Evolutionary conservation across 441 rosid genomes (phyloP), one percentile per base, ranked within the genome.

Genomic region (Croton setiger): DNA sequence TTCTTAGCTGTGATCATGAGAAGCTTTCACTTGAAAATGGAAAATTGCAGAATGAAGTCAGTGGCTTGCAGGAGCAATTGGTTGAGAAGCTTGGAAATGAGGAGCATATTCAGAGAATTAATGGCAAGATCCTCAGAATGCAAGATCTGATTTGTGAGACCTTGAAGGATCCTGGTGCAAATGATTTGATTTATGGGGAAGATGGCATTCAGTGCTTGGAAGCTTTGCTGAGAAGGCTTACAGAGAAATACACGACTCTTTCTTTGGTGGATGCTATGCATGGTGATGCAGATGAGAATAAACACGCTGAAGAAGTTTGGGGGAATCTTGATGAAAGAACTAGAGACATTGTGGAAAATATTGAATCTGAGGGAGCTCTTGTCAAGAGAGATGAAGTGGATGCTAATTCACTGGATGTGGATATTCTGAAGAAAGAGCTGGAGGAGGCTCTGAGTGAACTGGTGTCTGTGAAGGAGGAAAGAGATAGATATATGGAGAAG

Each of bases 341-440:
- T 55, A 72, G 66, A 20, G 74, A 52, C 43, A n/a, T 35, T n/a
- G 7, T 33, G 43, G 71, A 77, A 48, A 35, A 74, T 68, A 76
- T 63, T 54, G 77, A 76, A 75, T 73, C 77, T 49, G 82, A 79
- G 65, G 75, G 74, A 68, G 68, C 69, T 68, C 53, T 74, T 66
- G 66, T 72, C 80, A 77, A 74, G 77, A 84, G 80, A 78, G 89
- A 83, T 75, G 72, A 75, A 53, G 60, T 73, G 70, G 82, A 72
- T 53, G 49, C 69, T 47, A 84, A 81, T 81, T 84, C 83, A 55
- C 66, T 76, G 64, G 79, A 78, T 65, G 73, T 76, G 66, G 78
- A 71, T 67, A 70, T 74, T 75, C 80, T 90, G 81, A 83, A 81
- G 81, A 86, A 88, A 77, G 85, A 94, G 80, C 80, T 94, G 82